Conservation (phyloP, 345 rosid species). For the Eucalyptus brandiana region DNA sequence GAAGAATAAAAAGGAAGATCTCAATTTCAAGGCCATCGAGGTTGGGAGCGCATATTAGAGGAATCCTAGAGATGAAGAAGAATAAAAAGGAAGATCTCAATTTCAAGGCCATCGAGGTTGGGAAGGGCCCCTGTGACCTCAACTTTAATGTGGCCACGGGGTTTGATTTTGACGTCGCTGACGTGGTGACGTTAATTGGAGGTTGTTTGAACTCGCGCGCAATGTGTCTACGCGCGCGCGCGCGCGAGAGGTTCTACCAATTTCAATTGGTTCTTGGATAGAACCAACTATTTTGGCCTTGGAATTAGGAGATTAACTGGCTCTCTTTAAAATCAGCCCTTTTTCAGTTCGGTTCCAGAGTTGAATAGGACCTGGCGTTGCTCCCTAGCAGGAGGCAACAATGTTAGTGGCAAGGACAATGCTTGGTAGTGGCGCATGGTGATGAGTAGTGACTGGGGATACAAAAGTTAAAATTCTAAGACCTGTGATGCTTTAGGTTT, state of each 20-base stretch:
- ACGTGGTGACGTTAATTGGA: not conserved
- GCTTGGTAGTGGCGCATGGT: not conserved
- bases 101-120: not conserved
- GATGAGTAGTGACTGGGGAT: not conserved
- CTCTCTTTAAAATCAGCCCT: not conserved
- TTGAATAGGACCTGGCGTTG: not conserved
- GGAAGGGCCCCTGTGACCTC: not conserved
- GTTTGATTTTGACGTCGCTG: not conserved
- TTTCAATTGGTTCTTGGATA: not conserved
- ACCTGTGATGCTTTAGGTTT: not conserved
- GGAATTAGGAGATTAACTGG: rapidly evolving
- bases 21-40: not conserved
- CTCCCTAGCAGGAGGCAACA: not conserved
- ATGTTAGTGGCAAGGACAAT: not conserved
- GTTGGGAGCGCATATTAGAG: not conserved
- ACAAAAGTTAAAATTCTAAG: not conserved
- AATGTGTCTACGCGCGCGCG: rapidly evolving
- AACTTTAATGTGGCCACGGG: not conserved
- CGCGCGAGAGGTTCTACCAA: rapidly evolving
- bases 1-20: not conserved
- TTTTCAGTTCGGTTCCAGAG: not conserved
- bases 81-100: not conserved
- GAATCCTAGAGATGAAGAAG: not conserved
- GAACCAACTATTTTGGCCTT: not conserved
- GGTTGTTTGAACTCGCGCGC: not conserved